Base-by-base conservation (phyloP, 2,329 filamentous ascomycete genomes). In the Colletotrichum sp. region DNA sequence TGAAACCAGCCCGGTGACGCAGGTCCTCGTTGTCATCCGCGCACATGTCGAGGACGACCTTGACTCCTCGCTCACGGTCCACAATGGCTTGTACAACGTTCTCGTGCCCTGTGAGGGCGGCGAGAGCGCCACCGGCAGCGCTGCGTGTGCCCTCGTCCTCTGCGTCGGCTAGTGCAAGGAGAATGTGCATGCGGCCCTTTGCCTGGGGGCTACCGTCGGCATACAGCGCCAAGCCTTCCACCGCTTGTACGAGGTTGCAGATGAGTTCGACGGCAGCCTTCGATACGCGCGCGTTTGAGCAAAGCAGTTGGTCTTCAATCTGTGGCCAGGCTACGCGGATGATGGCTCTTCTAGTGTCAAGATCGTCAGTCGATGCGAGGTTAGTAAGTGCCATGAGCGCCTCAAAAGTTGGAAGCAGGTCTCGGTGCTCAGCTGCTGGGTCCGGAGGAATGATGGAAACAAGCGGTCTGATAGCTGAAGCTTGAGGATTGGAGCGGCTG, bases 341-440 rank as follows among this genome's bases (percentile, higher is more conserved):
- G 65, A 98, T 96, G 18, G 90, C 87, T 43, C 90, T 88, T 59
- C 93, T 90, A 7, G 91, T 89, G 7, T 92, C 90, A 38, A 92
- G 88, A 75, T 93, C 90, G 69, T 96, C 93, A 14, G 93, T 91
- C 0, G 95, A 97, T 0, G 96, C 97, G 9, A 99, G 90, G 79
- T 99, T 99, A 1, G 97, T 98, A 43, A 99, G 90, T 0, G 97
- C 96, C 83, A 98, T 94, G 10, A 99, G 90, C 1, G 94, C 90
- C 84, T 99, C 97, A 79, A 98, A 99, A 0, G 94, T 93, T 0
- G 97, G 96, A 1, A 99, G 90, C 16, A 98, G 90, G 82, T 98
- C 94, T 67, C 93, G 91, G 2, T 91, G 91, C 61, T 93, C 91
- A 4, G 89, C 87, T 3, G 87, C 86, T 6, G 92, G 90, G 66